Evolutionary conservation across 345 rosid genomes (phyloP).

Genomic region (Acer saccharum): DNA sequence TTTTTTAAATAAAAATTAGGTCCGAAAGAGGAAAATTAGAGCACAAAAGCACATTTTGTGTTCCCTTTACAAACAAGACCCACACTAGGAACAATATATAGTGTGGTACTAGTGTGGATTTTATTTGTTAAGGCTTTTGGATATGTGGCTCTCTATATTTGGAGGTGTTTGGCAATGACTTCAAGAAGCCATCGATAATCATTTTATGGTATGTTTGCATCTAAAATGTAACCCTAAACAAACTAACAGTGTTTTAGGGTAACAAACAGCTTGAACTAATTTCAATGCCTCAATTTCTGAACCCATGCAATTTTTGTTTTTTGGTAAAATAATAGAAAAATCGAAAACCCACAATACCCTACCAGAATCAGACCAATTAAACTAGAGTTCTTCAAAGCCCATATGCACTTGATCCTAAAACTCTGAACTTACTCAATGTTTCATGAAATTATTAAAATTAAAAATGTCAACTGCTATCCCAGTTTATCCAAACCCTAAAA

Average conservation of each 20-base stretch:
- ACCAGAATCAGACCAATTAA: not conserved
- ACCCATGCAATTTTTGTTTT: not conserved
- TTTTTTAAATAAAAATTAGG: no score
- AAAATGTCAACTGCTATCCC: not conserved
- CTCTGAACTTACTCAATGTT: no score
- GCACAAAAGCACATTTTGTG: no score
- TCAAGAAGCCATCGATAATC: not conserved
- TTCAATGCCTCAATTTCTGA: not conserved
- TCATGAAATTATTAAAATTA: no score
- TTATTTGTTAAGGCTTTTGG: not conserved
- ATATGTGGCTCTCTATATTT: not conserved
- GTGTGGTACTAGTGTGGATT: not conserved
- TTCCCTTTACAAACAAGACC: no score
- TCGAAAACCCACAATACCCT: not conserved
- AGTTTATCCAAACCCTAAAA: not conserved
- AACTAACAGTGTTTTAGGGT: not conserved
- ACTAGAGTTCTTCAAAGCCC: not conserved
- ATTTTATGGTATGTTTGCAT: not conserved
- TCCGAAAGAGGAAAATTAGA: no score
- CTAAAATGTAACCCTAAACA: not conserved
- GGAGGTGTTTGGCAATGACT: no score
- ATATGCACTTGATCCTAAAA: not conserved
- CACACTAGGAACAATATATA: no score
- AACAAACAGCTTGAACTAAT: not conserved
- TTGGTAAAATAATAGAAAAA: not conserved